Base-by-base conservation (phyloP, 305 asterid genomes). In the Fraxinus dipetala region DNA sequence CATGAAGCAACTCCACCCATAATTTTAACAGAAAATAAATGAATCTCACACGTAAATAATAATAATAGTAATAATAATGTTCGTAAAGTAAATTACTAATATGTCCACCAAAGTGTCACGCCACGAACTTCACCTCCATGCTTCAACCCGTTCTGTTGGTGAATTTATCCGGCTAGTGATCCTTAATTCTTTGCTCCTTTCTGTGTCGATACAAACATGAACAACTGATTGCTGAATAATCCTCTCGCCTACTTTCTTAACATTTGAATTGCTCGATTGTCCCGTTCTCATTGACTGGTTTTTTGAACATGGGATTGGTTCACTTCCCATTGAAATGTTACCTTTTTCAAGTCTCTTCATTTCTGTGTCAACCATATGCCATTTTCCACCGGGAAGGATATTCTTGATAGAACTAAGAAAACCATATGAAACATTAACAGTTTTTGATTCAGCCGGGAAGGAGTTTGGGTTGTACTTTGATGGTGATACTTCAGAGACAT, bases 61-160 rank as follows among this genome's bases (percentile, higher is more conserved):
- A 20, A 28, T 4, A 43, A 5, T 7, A 20, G 13, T 4, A 43
- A 5, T 35, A 4, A 32, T 32, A 4, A 32, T 32, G 10, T 22
- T 18, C 13, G 30, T 7, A 0, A 22, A 63, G 34, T 24, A 63
- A 24, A 63, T 24, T 32, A 63, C 34, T 56, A 6, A n/a, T 22
- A 9, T 2, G 70, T 65, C 73, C 73, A 65, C 10, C 31, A 61
- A 6, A 56, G 31, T 22, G 74, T 28, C 7, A 3, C 38, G 30
- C 74, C 20, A 67, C 18, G 18, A 11, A 34, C 72, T 83, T 89
- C 89, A 85, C 78, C 85, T 81, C 90, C 90, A 89, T 26, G 89
- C 85, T 84, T 86, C 89, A 28, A 81, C 84, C 83, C 90, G 78
- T 70, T 87, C 90, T 74, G 87, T 79, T 13, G 65, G 82, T 5